Evolutionary conservation across 805 yeast species (phyloP).

Genomic region (Novakomyces olei): DNA sequence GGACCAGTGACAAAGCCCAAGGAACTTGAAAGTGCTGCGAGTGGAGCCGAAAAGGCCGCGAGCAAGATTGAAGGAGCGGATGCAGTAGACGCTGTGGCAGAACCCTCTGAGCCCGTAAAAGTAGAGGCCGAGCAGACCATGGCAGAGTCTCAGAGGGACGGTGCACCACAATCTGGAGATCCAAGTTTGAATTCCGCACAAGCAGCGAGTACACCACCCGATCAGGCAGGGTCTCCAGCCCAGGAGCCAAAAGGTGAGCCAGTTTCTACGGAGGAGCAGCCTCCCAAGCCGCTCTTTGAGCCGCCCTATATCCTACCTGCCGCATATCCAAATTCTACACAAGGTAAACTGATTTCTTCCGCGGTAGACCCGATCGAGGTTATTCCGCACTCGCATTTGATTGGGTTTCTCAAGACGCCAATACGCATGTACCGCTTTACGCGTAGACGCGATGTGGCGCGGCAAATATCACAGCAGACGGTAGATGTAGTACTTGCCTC

Average conservation of each 20-base stretch:
- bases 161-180: too few relatives aligned
- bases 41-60: slow-evolving; percentile 5
- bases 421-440: slow-evolving; percentile 57
- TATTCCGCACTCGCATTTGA: slow-evolving; percentile 49
- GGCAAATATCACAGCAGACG: slow-evolving; percentile 34
- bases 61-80: slow-evolving; percentile 7
- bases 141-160: not conserved
- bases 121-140: not conserved
- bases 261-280: not conserved
- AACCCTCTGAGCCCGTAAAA: slow-evolving; percentile 1
- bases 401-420: slow-evolving; percentile 64
- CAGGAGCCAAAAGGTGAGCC: not conserved
- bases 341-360: not conserved
- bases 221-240: slow-evolving; percentile 16
- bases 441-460: slow-evolving; percentile 48
- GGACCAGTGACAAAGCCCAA: slow-evolving; percentile 54
- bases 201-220: slow-evolving; percentile 35
- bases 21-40: slow-evolving; percentile 10
- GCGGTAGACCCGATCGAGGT: slow-evolving; percentile 42
- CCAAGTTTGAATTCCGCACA: slow-evolving; percentile 30
- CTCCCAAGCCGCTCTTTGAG: too few relatives aligned
- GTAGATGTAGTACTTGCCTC: slow-evolving; percentile 27
- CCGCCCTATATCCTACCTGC: too few relatives aligned
- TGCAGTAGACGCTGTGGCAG: slow-evolving; percentile 5
- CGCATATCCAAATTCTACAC: not conserved